These are phyloP conservation scores for Fusarium bactridioides DNA, from an alignment of 2,329 filamentous ascomycete genomes.

Conservation along the genomic window DNA sequence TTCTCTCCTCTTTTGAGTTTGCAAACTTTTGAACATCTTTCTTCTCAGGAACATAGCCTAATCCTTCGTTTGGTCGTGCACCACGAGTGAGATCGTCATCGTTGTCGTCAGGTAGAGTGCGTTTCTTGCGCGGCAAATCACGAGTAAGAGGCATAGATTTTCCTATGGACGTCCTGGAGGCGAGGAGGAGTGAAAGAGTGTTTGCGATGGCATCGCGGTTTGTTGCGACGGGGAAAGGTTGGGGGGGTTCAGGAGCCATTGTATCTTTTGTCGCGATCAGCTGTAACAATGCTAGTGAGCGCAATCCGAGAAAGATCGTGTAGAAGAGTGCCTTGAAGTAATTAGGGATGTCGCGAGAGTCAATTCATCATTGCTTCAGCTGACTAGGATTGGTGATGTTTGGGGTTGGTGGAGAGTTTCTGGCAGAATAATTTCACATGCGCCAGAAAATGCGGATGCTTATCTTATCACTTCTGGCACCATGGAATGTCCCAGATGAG, in stretches of 20 bases:
- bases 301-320: not conserved
- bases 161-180: conserved; percentile 47
- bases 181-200: conserved; percentile 51
- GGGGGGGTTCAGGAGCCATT: conserved; percentile 37
- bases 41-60: conserved; percentile 49
- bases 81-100: conserved; percentile 40
- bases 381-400: conserved; percentile 14
- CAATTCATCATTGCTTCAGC: not conserved
- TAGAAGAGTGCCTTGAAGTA: too few relatives aligned
- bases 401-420: conserved; percentile 23
- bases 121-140: conserved; percentile 14
- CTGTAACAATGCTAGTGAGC: not conserved
- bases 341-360: not conserved
- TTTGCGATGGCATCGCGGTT: conserved; percentile 52
- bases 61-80: conserved; percentile 49
- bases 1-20: conserved; percentile 40
- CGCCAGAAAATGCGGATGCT: conserved; percentile 13
- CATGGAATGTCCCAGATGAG: not conserved
- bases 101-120: conserved; percentile 21
- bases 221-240: conserved; percentile 48
- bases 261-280: not conserved
- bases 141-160: conserved; percentile 42
- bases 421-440: conserved; percentile 40
- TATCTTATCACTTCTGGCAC: conserved; percentile 34
- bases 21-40: conserved; percentile 36